Base-by-base conservation (phyloP, 441 rosid genomes). In the Pelargonium fulgidum region DNA sequence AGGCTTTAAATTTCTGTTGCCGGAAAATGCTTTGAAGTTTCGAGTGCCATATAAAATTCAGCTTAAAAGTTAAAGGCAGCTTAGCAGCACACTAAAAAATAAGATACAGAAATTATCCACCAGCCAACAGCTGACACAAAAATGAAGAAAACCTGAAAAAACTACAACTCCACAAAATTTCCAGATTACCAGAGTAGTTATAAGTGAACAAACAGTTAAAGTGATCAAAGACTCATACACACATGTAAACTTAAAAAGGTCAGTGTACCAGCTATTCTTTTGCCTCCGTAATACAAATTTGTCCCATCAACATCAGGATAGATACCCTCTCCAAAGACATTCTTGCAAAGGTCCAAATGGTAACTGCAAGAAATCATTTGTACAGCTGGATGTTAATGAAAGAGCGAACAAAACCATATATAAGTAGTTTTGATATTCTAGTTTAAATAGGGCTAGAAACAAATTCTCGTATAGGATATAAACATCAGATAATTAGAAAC, bases 281-380 rank as follows among this genome's bases (percentile, higher is more conserved):
- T 89, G 80, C 96, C 89, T 66, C 97, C 98, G 36, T 93, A 93
- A 76, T 89, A 91, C 52, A 87, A 73, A 71, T 93, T 93, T 68
- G 99, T 93, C 64, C 77, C 77, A 68, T 93, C 92, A 44, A 91
- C 93, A 24, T 87, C 87, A 71, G 97, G 97, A 80, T 88, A 91
- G 73, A 87, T 73, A 68, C 84, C 89, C 68, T 81, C 81, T 61
- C 97, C 95, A 65, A 93, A 93, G 58, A 91, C 77, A 5, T 82
- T 91, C 83, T 87, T 87, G 79, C 99, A 91, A 48, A 93, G 91
- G 64, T 91, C 92, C 75, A 91, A 65, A 81, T 93, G 98, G 77
- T 93, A 93, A 67, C 99, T 91, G 85, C 68, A 68, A 65, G 22
- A 33, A 52, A 45, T 20, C 19, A 66, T 70, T 65, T 62, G 10